Base-by-base conservation (phyloP, 345 rosid species). In the Eutrema japonicum region DNA sequence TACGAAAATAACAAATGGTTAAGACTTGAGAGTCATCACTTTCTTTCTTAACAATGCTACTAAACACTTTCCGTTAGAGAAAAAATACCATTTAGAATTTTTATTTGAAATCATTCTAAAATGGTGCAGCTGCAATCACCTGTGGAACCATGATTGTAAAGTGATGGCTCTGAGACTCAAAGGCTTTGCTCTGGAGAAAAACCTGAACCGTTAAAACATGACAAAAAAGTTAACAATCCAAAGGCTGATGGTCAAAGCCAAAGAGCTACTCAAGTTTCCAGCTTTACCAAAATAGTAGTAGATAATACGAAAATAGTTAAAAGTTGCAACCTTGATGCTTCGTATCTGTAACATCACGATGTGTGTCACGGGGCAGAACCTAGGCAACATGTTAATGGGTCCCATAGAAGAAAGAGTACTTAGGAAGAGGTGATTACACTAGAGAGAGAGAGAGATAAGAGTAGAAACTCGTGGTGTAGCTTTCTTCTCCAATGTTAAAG, bases 341-440 rank as follows among this genome's bases (percentile, higher is more conserved):
- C 10, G 13, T 10, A 10, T 10, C 54, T 50, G 52, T 50, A 43
- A 27, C 42, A 38, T 9, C 40, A 60, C 7, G 61, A 9, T 55
- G 43, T 55, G 43, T 52, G 13, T 42, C 73, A 68, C 13, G 50
- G 18, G 38, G 0, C 56, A 57, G 49, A 50, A 40, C 69, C 54
- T 52, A 43, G 62, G 14, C 29, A 65, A 64, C 71, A 65, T 48
- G 51, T 74, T 49, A n/a, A 74, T 41, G 67, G 67, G 72, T 58
- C 71, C 57, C 16, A 14, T 9, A 73, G 5, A 54, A 68, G 62
- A 30, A 54, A 68, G 62, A 30, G 5, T 30, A 30, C 5, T 3
- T 30, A 30, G 35, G 35, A 32, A 32, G 35, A 32, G 35, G 35
- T 32, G 35, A 32, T 6, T 32, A 32, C 35, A 53, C 18, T 22